Evolutionary conservation across 2,329 filamentous ascomycete genomes (phyloP), one percentile per base, ranked within the genome.

Genomic region (Metarhizium robertsii): DNA sequence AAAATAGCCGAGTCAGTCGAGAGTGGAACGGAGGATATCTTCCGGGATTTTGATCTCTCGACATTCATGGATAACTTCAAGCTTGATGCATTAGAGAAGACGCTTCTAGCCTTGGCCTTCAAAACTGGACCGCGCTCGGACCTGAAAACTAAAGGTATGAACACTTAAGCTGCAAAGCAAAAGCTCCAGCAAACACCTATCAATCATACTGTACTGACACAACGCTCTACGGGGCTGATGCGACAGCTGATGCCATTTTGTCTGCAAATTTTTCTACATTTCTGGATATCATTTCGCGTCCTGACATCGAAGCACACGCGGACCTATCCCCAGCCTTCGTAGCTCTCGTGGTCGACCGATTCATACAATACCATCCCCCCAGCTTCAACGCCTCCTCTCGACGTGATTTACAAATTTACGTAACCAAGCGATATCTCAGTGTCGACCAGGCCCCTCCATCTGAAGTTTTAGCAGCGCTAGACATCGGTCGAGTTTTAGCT

Each of bases 61-160:
- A 89, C 88, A 2, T 97, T 99, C 68, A 86, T 97, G 79, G 88
- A 95, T 60, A 92, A 97, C 70, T 99, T 99, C 77, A 91, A 92
- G 68, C 79, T 96, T 54, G 92, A 96, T 73, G 85, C 90, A 10
- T 72, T 96, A 50, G 85, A 91, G 65, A 95, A 95, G 77, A 89
- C 90, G 45, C 82, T 95, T 59, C 79, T 99, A 60, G 90, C 90
- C 52, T 77, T 96, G 56, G 90, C 92, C 4, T 96, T 96, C 71
- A 95, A 92, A 71, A 81, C 85, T 59, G 85, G 86, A n/a, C 82
- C 82, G 45, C 90, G 89, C 64, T 74, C 84, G 56, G 92, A 96
- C 68, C 74, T 99, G 53, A 89, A 90, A 66, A 87, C 86, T 5
- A 97, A 96, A 83, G 92, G 92, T 95, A 72, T 66, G 74, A 69